Base-by-base conservation (phyloP, 768 basidiomycete genomes). In the Podaxis sp. region DNA sequence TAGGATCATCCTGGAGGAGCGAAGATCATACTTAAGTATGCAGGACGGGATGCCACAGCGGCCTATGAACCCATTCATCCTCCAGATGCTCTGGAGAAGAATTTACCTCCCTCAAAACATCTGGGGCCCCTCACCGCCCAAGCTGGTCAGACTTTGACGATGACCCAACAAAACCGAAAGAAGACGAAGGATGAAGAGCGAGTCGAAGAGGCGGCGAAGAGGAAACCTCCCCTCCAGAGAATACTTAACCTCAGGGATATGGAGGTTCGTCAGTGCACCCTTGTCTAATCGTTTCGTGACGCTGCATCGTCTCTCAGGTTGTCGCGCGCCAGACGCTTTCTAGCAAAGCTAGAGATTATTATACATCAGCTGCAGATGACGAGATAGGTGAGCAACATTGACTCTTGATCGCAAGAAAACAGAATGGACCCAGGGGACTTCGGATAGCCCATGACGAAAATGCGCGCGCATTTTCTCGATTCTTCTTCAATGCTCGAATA, bases 401-500 rank as follows among this genome's bases (percentile, higher is more conserved):
- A 54, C 8, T 17, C 41, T 41, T 9, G 47, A 29, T 7, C 33
- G 60, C 13, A 19, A 17, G 43, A 7, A 2, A 19, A 46, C 22
- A n/a, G 17, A 33, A 22, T 15, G n/a, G 52, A 67, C 47, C 71
- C 61, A 67, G 41, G 66, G 64, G 54, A 12, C 29, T 53, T 55
- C 17, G 33, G 58, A 41, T 67, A 91, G 89, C 85, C 11, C 73
- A 83, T 67, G 63, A 69, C 9, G 90, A 94, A 72, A 95, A 94
- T 65, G 77, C 82, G n/a, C 80, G 83, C 49, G 91, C 91, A n/a
- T 95, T 92, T 72, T 79, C 82, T 41, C 85, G 93, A 33, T 89
- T 94, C 73, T 96, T 94, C 79, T 96, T 96, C 75, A 81, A 86
- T 57, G 86, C 95, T 17, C 86, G 94, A 25, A 85, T 98, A 40